These are phyloP conservation scores for Alternaria solani DNA, from an alignment of 2,329 filamentous ascomycete genomes.

Conservation along the genomic window DNA sequence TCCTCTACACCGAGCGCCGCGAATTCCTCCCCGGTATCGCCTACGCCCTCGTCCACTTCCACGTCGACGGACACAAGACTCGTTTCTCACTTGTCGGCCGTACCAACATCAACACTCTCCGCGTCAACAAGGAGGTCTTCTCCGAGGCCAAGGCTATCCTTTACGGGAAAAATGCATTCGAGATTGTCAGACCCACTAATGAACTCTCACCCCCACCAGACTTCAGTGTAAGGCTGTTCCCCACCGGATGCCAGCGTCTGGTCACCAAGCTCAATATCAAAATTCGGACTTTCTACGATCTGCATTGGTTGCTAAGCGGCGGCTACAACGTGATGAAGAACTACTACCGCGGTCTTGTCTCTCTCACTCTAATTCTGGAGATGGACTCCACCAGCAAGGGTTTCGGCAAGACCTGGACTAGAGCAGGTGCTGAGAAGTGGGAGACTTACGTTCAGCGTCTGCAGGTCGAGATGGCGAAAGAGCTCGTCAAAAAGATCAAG, in stretches of 20 bases:
- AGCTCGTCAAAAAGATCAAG: slow-evolving; percentile 17
- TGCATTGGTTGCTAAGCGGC: slow-evolving; percentile 29
- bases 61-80: slow-evolving; percentile 24
- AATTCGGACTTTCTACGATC: slow-evolving; percentile 31
- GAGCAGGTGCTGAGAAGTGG: slow-evolving; percentile 24
- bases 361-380: slow-evolving; percentile 34
- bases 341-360: slow-evolving; percentile 29
- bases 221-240: slow-evolving; percentile 36
- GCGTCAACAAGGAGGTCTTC: slow-evolving; percentile 49
- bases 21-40: slow-evolving; percentile 36
- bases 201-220: slow-evolving; percentile 32
- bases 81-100: slow-evolving; percentile 24
- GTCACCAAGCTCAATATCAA: slow-evolving; percentile 33
- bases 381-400: slow-evolving; percentile 23
- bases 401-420: slow-evolving; percentile 23
- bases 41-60: slow-evolving; percentile 26
- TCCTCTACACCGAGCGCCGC: slow-evolving; percentile 27
- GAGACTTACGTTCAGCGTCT: slow-evolving; percentile 30
- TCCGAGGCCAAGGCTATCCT: slow-evolving; percentile 52
- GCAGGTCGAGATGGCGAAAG: slow-evolving; percentile 11
- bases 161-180: slow-evolving; percentile 53
- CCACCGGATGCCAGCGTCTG: slow-evolving; percentile 21
- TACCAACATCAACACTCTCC: slow-evolving; percentile 43
- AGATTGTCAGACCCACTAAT: slow-evolving; percentile 29
- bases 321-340: slow-evolving; percentile 32